Evolutionary conservation across 192 early-diverging fungal species (phyloP).

Genomic region (Coemansia sp.): DNA sequence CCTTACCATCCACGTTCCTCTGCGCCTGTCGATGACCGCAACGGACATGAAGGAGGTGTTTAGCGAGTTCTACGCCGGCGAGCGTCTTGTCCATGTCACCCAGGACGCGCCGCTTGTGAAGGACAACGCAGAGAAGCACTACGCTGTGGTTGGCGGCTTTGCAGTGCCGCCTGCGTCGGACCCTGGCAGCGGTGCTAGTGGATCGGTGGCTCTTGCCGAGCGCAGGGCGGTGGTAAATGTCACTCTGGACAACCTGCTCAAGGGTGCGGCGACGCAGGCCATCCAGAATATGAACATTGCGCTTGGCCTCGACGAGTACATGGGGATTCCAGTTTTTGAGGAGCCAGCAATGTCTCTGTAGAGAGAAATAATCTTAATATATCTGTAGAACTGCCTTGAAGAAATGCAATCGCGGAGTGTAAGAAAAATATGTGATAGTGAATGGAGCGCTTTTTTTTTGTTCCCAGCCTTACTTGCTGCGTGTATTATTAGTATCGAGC

Average conservation of each 20-base stretch:
- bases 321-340: conserved; percentile 70
- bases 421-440: too few species aligned
- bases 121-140: conserved; percentile 87
- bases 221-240: conserved; percentile 85
- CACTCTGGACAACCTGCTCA: conserved; percentile 95
- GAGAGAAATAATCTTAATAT: neutral
- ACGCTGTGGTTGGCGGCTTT: conserved; percentile 90
- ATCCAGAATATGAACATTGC: conserved; percentile 97
- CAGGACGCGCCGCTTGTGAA: conserved; percentile 78
- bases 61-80: conserved; percentile 68
- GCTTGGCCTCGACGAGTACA: conserved; percentile 83
- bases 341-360: conserved; percentile 30
- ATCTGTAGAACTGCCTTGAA: too few species aligned
- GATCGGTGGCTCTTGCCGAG: conserved; percentile 43
- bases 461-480: too few species aligned
- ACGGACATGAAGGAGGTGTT: conserved; percentile 72
- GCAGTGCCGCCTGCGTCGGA: conserved; percentile 63
- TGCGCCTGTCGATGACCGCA: conserved; percentile 69
- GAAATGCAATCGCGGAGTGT: too few species aligned
- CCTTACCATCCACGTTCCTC: conserved; percentile 85
- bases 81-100: conserved; percentile 80
- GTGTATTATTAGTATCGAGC: neutral
- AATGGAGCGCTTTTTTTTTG: too few species aligned
- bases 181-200: conserved; percentile 4
- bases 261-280: conserved; percentile 99